Evolutionary conservation across 371 early-diverging fungal genomes (phyloP), one percentile per base, ranked within the genome.

Genomic region (Syncephalastrum monosporum): DNA sequence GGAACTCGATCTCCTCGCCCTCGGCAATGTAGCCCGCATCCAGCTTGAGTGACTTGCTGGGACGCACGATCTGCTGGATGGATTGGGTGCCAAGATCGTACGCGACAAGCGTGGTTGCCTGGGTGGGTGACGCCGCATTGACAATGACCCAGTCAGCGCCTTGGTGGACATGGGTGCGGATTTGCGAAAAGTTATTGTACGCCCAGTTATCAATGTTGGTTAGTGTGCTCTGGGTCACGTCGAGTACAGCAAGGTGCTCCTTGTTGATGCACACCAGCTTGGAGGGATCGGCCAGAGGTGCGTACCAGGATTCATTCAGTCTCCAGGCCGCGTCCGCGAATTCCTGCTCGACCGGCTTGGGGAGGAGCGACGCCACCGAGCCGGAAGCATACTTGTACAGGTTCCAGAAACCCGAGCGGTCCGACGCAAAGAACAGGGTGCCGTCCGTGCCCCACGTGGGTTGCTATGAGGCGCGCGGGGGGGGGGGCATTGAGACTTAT

Each of bases 341-440:
- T 46, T 87, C 88, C 33, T 79, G 82, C 16, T 68, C 57, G 12
- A 85, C 29, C 1, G 86, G 78, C 41, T 68, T 53, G 2, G 61
- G 59, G 23, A 89, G 72, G 27, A 86, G 69, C 12, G 75, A 60
- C 15, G 65, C 60, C 4, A 71, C 63, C 3, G 27, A 19, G 5
- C 65, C 50, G 12, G 65, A 60, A 0, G 72, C 56, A 53, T 78
- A 75, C 8, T 73, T 69, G 66, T 88, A 85, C 4, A 88, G 60
- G 57, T 88, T 89, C 87, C 89, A 90, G 64, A 83, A 91, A 4
- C 87, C 86, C 1, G 83, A 69, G 27, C 87, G 76, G 65, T 91
- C 91, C 15, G 77, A 82, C 8, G 81, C 69, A 63, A 88, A 88
- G 60, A 84, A 87, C 19, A 91, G 66, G 0, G 75, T 71, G 1